Percentiles rank a stretch among this genome's conserved stretches.
These are phyloP conservation scores for Bipolaris zeicola DNA, from an alignment of 2,329 filamentous ascomycete genomes.

Conservation along the genomic window DNA sequence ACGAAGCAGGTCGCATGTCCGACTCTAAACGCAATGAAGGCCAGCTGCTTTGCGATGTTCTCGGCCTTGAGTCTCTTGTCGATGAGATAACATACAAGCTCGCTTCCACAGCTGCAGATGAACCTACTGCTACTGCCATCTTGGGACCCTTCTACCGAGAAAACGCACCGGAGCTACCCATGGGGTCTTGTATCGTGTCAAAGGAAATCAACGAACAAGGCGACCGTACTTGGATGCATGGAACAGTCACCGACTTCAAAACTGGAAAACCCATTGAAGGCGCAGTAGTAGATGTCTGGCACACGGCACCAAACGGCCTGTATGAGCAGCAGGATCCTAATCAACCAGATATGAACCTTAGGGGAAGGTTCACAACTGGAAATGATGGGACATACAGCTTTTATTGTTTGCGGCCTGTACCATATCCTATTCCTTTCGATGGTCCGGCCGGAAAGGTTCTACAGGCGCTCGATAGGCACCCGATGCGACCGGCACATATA, in stretches of 20 bases:
- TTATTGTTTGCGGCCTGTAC: constrained; percentile 51
- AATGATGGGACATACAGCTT: constrained; percentile 64
- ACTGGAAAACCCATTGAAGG: constrained; percentile 69
- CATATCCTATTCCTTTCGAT: constrained; percentile 62
- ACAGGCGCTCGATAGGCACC: constrained; percentile 64
- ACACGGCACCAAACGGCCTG: constrained; percentile 72
- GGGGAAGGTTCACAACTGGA: constrained; percentile 73
- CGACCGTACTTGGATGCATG: constrained; percentile 68
- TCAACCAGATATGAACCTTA: constrained; percentile 74
- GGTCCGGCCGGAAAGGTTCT: constrained; percentile 65
- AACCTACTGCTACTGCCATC: constrained; percentile 75
- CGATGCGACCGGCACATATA: constrained; percentile 67
- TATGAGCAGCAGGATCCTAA: constrained; percentile 73
- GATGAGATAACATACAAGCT: constrained; percentile 80
- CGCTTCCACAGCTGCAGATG: constrained; percentile 56
- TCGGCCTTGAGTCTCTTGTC: constrained; percentile 66
- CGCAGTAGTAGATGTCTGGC: constrained; percentile 78
- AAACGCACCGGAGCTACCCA: constrained; percentile 71
- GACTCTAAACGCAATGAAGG: constrained; percentile 67
- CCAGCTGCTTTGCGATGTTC: constrained; percentile 63
- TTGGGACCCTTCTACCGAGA: constrained; percentile 84
- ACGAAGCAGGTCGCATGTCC: constrained; percentile 68
- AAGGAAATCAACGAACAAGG: constrained; percentile 52
- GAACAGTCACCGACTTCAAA: constrained; percentile 61
- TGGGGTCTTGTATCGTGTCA: constrained; percentile 69